Conservation (phyloP, 2,329 filamentous ascomycete species). For the Diplocarpon rosae region DNA sequence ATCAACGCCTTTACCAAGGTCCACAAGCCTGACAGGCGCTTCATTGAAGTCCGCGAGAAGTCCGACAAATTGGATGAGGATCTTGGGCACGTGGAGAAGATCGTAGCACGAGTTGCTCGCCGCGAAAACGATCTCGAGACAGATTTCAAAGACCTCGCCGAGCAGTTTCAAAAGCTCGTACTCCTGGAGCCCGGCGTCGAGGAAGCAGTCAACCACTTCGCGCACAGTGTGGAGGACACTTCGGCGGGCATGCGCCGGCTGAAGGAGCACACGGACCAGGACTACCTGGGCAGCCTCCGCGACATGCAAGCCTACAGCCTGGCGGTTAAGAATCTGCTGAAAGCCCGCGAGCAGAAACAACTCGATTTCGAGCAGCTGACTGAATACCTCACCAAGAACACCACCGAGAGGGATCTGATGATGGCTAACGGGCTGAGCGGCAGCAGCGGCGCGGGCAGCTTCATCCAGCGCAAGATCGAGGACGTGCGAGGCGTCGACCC, state of each 20-base stretch:
- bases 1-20: conserved; percentile 96
- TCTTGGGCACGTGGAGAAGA: conserved; percentile 84
- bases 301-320: conserved; percentile 93
- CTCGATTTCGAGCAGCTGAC: conserved; percentile 94
- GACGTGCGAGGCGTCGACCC: conserved; percentile 95
- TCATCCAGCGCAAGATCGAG: conserved; percentile 88
- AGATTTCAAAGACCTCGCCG: conserved; percentile 81
- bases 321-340: conserved; percentile 79
- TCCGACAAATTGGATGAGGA: conserved; percentile 93
- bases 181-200: conserved; percentile 82
- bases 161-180: conserved; percentile 90
- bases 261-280: conserved; percentile 86
- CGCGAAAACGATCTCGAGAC: conserved; percentile 78
- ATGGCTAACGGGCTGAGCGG: conserved; percentile 51
- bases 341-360: conserved; percentile 92
- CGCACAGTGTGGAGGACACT: conserved; percentile 74
- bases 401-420: conserved; percentile 63
- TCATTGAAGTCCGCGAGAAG: conserved; percentile 86
- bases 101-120: conserved; percentile 81
- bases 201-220: conserved; percentile 71
- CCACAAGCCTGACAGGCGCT: conserved; percentile 87
- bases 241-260: conserved; percentile 67
- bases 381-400: conserved; percentile 89
- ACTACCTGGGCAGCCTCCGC: conserved; percentile 82
- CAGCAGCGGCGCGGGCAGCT: conserved; percentile 68